Base-by-base conservation (phyloP, 2,329 filamentous ascomycete genomes). In the Alternaria alternata region DNA sequence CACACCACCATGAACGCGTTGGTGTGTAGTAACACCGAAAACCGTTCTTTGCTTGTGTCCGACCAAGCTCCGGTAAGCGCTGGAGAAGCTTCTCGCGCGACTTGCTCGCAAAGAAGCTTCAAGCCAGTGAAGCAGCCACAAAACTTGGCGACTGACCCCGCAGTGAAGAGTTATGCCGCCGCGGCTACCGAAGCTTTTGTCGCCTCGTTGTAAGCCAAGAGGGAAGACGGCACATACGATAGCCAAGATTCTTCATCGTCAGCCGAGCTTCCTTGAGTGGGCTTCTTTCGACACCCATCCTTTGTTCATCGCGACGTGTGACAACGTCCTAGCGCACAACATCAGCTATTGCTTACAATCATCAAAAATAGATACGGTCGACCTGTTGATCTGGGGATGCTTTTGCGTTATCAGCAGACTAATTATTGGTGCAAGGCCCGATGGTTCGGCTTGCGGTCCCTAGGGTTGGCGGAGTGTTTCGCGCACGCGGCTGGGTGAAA, bases 231-330 rank as follows among this genome's bases (percentile, higher is more conserved):
- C 57, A 46, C 44, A 59, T 59, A 43, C 43, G 44, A 59, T 16
- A 36, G 57, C 57, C 57, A 59, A 59, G 51, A 51, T 30, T 18
- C 42, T 51, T 61, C 53, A 54, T 48, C 67, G 72, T 73, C 71
- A 73, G 72, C 71, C 70, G 62, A 75, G 68, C 67, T 54, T 52
- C 63, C 64, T 74, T 72, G 65, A 52, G 57, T 54, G 69, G 68
- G 67, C 74, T 75, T 76, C 72, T 76, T 75, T 75, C 58, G 57
- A 76, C 72, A 57, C 66, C 63, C 55, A 38, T 48, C 48, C 61
- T 62, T 62, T 46, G 48, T 51, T 56, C 32, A 51, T 39, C 3
- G n/a, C 48, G 14, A 16, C 18, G 43, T 26, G 34, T 26, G 36
- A n/a, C 44, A n/a, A 51, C 44, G 24, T 32, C 47, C n/a, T 11